Evolutionary conservation across 306 rosid species (phyloP), one percentile per base, ranked within the genome.

Genomic region (Benincasa hispida): DNA sequence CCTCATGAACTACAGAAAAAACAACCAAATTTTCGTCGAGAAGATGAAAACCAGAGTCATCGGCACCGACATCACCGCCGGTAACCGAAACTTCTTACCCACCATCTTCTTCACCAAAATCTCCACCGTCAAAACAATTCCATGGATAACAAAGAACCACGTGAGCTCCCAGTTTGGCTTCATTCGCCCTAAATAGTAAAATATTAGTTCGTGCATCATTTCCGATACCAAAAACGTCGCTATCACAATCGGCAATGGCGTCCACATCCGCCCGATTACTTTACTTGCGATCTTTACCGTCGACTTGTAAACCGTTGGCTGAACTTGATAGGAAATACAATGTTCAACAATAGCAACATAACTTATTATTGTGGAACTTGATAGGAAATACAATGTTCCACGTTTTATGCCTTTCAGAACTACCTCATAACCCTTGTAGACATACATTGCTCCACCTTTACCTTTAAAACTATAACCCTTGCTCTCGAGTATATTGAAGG

Each of bases 181-280:
- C 76, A 32, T 61, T 11, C 88, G 75, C 15, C 97, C 93, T 42
- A 88, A 2, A 59, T 85, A 82, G 73, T 76, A 92, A 50, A 86
- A 65, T 0, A 88, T 81, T 60, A 90, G 72, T 85, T 92, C 96
- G 13, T 92, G 97, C 97, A 92, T 88, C 45, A 81, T n/a, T 10
- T 86, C 97, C 0, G 96, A 92, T 14, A 87, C 93, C 0, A 81
- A 0, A 18, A 92, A 92, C 2, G 90, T 88, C 3, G 78, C 87
- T 0, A 87, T 27, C 3, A 86, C 81, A 0, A 88, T 90, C 0
- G 87, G 81, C 3, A 87, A 22, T 5, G 81, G 68, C 11, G 97
- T 90, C 97, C 88, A 81, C 48, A 30, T 75, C 2, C 77, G 55
- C 0, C 90, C 88, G 0, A 86, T 9, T 8, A 81, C 11, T 4